Conservation (phyloP, 805 yeast species). For the Metschnikowia similis region DNA sequence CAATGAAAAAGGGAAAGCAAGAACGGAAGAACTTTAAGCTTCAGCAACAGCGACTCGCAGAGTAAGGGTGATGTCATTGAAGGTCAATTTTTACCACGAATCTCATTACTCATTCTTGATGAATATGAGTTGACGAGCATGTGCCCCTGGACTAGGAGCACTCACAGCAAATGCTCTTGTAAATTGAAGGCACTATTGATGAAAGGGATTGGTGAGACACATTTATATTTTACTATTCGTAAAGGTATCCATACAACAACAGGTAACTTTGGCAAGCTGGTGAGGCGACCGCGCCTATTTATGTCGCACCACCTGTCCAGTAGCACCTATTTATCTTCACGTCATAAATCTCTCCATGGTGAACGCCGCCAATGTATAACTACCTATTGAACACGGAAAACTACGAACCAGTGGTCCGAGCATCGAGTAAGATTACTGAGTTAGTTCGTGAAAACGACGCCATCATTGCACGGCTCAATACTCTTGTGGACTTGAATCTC, state of each 20-base stretch:
- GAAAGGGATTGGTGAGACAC: neutral
- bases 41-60: slow-evolving; percentile 12
- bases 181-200: neutral
- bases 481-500: slow-evolving; percentile 20
- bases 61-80: neutral
- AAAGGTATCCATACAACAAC: neutral
- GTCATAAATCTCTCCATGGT: neutral
- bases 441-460: slow-evolving; percentile 23
- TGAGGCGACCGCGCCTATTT: neutral
- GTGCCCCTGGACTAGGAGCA: neutral
- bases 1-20: slow-evolving; percentile 88
- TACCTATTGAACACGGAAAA: slow-evolving; percentile 30
- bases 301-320: neutral
- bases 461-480: slow-evolving; percentile 20
- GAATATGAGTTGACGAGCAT: neutral
- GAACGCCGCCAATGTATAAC: slow-evolving; percentile 2
- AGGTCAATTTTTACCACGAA: neutral
- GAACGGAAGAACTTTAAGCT: slow-evolving; percentile 64
- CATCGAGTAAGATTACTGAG: slow-evolving; percentile 19
- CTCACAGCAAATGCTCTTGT: neutral
- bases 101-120: neutral
- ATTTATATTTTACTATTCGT: neutral
- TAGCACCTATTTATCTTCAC: neutral
- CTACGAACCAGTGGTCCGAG: slow-evolving; percentile 25
- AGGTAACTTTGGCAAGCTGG: neutral